A percentile compares a stretch with the other conserved stretches of the same genome.
Conservation (phyloP, 2,329 filamentous ascomycete species). For the Leptographium radiaticola region DNA sequence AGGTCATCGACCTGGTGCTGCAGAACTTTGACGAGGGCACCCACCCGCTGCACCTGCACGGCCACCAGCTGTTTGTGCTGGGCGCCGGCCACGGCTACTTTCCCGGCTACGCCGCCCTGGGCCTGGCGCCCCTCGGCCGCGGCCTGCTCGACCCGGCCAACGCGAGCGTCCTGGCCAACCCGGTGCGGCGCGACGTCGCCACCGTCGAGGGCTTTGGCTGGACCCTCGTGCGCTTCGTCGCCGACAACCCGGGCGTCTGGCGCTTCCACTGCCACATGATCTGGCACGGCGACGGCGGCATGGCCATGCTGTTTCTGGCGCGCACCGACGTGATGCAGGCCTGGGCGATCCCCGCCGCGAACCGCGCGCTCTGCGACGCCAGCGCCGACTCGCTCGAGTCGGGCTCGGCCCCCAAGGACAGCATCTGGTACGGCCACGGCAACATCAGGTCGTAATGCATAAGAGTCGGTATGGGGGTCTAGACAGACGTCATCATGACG, state of each 20-base stretch:
- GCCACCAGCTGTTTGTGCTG: constrained; percentile 33
- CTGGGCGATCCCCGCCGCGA: constrained; percentile 30
- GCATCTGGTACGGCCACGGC: constrained; percentile 8
- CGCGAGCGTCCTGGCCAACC: constrained; percentile 21
- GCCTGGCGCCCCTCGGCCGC: constrained; percentile 18
- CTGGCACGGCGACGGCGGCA: constrained; percentile 25
- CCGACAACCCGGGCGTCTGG: constrained; percentile 36
- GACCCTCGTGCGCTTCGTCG: constrained; percentile 32
- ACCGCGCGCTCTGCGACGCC: constrained; percentile 30
- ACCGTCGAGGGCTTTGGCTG: constrained; percentile 35
- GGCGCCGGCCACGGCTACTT: constrained; percentile 51
- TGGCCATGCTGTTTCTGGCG: constrained; percentile 29
- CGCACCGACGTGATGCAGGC: constrained; percentile 29
- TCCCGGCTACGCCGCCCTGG: constrained; percentile 26
- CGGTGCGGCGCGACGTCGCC: constrained; percentile 32
- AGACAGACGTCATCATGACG: no score
- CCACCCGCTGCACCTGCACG: constrained; percentile 15
- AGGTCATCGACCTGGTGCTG: constrained; percentile 60
- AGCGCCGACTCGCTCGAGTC: constrained; percentile 28
- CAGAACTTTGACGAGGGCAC: constrained; percentile 14
- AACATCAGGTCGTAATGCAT: background rate
- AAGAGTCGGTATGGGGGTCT: no score
- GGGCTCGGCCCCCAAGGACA: constrained; percentile 35
- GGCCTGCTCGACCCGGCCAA: constrained; percentile 23
- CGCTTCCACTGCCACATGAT: constrained; percentile 26